These are phyloP conservation scores for Pseudopithomyces maydicus DNA, from an alignment of 2,329 filamentous ascomycete species.

Conservation along the genomic window DNA sequence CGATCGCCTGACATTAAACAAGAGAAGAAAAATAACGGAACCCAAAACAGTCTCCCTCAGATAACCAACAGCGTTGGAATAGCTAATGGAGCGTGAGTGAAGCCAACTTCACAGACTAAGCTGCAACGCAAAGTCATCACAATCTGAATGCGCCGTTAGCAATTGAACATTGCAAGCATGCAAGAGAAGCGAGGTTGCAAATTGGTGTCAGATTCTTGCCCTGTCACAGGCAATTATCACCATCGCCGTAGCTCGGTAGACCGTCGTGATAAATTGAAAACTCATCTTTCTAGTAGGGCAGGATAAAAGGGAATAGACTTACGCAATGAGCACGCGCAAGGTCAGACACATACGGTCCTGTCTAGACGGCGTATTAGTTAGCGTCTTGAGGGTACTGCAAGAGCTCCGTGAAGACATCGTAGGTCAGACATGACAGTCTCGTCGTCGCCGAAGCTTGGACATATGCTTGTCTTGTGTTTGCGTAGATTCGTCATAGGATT, in stretches of 20 bases:
- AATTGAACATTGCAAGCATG: neutral
- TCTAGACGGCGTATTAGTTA: slow-evolving; percentile 29
- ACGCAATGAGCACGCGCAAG: slow-evolving; percentile 8
- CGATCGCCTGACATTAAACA: no score
- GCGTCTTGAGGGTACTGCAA: slow-evolving; percentile 13
- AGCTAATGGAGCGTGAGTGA: neutral
- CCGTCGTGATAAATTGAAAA: slow-evolving; percentile 73
- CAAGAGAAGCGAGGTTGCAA: neutral
- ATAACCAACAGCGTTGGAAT: neutral
- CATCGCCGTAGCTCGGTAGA: slow-evolving; percentile 82
- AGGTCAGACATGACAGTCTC: slow-evolving; percentile 46
- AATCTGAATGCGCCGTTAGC: neutral
- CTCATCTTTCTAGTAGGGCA: slow-evolving; percentile 40
- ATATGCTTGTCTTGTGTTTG: slow-evolving; percentile 90
- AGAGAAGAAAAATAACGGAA: no score
- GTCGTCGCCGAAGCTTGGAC: slow-evolving; percentile 75
- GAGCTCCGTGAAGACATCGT: slow-evolving; percentile 22
- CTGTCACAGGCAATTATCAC: slow-evolving; percentile 81
- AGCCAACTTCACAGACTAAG: neutral
- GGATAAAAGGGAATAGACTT: slow-evolving; percentile 11
- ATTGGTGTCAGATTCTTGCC: slow-evolving; percentile 54
- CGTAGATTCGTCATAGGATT: slow-evolving; percentile 78
- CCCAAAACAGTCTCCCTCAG: no score
- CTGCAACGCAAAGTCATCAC: neutral
- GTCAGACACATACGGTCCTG: neutral